A percentile compares a stretch with the other conserved stretches of the same genome.
These are phyloP conservation scores for Stephania yunnanensis DNA, from an alignment of 164 flowering plant genomes.

Conservation along the genomic window DNA sequence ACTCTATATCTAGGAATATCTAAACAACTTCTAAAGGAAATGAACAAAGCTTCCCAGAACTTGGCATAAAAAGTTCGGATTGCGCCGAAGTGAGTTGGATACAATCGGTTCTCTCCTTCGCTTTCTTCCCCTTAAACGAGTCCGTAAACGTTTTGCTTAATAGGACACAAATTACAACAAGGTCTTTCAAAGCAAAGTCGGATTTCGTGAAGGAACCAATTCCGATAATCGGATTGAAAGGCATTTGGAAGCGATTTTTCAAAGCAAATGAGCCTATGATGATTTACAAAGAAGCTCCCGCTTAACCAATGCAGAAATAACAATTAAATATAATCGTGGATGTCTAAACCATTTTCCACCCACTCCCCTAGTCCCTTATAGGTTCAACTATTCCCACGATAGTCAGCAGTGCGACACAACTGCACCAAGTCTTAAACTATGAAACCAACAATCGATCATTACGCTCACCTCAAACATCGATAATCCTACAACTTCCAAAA, in stretches of 20 bases:
- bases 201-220: constrained; percentile 13
- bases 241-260: constrained; percentile 10
- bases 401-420: too few relatives aligned
- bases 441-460: too few relatives aligned
- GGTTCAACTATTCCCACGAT: too few relatives aligned
- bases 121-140: neutral
- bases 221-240: constrained; percentile 11
- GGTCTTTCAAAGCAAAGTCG: constrained; percentile 7
- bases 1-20: neutral
- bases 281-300: neutral
- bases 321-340: neutral
- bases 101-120: constrained; percentile 5
- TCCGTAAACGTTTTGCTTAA: neutral
- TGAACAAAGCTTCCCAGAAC: constrained; percentile 7
- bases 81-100: constrained; percentile 9
- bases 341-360: too few relatives aligned
- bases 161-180: neutral
- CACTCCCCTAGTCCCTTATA: too few relatives aligned
- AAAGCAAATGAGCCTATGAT: neutral
- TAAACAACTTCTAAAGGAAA: neutral
- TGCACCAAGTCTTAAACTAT: too few relatives aligned
- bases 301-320: neutral
- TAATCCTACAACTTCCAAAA: too few relatives aligned
- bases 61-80: neutral
- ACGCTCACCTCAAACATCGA: neutral